A percentile compares a stretch with the other conserved stretches of the same genome.
Conservation (phyloP, 495 filamentous ascomycete species). For the Penicillium parvum region DNA sequence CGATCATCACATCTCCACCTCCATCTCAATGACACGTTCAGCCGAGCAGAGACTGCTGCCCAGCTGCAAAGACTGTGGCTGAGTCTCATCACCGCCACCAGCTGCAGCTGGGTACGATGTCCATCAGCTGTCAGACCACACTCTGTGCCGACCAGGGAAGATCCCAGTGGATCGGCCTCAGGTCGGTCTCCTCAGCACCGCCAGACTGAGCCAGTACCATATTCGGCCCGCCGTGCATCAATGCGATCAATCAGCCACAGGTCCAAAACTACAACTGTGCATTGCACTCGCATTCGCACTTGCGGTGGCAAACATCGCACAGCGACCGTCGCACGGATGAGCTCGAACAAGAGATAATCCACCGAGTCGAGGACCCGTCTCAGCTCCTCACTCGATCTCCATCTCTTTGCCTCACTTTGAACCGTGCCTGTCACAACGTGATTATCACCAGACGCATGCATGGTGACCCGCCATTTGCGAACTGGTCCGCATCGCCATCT, state of each 20-base stretch:
- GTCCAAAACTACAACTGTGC: conserved; percentile 4
- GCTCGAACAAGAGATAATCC: conserved; percentile 3
- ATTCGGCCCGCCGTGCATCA: conserved; percentile 11
- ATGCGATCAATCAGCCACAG: conserved; percentile 17
- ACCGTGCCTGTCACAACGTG: conserved; percentile 26
- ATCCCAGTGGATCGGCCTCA: conserved; percentile 13
- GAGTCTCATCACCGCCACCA: conserved; percentile 14
- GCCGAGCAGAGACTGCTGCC: conserved; percentile 11
- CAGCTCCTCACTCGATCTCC: conserved; percentile 9
- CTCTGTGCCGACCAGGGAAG: conserved; percentile 12
- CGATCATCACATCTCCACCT: conserved; percentile 2
- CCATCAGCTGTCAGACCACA: conserved; percentile 4
- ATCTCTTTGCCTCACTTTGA: conserved; percentile 2
- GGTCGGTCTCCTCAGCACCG: conserved; percentile 5
- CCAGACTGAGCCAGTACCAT: conserved; percentile 9
- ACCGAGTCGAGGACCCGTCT: conserved; percentile 5
- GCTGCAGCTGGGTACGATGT: conserved; percentile 1
- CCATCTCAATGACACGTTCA: conserved; percentile 15
- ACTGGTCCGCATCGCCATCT: conserved; percentile 27
- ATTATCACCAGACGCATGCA: conserved; percentile 32
- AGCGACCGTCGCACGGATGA: conserved; percentile 13
- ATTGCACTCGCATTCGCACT: no score
- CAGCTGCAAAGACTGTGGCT: conserved; percentile 10
- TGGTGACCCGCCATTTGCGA: conserved; percentile 38
- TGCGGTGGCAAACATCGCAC: no score